Percentiles rank a stretch among this genome's conserved stretches.
Evolutionary conservation across 345 rosid genomes (phyloP).

Genomic region (Aethionema arabicum): DNA sequence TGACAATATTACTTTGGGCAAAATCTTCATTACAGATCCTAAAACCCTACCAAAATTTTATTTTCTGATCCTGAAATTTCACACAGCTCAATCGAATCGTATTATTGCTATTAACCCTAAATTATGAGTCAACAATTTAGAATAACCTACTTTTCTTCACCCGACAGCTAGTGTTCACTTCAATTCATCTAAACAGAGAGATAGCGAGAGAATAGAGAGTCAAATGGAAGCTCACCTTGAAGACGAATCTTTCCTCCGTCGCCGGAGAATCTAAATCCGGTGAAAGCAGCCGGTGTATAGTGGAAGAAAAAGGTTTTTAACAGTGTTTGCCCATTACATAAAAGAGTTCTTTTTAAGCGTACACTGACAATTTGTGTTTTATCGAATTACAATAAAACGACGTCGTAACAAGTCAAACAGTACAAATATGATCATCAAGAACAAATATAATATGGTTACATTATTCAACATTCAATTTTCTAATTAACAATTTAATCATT

Average conservation of each 20-base stretch:
- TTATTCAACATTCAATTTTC: no score
- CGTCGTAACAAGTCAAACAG: no score
- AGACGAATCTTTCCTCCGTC: constrained; percentile 20
- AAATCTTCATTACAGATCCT: constrained; percentile 18
- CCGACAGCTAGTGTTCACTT: constrained; percentile 3
- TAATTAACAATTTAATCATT: no score
- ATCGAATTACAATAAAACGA: no score
- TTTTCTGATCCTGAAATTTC: constrained; percentile 7
- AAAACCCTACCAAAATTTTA: neutral
- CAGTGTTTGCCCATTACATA: no score
- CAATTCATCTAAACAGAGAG: neutral
- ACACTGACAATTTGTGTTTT: no score
- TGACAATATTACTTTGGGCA: neutral
- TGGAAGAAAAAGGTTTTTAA: neutral
- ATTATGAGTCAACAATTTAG: neutral
- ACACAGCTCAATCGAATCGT: constrained; percentile 1
- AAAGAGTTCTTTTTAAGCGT: no score
- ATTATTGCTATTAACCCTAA: neutral
- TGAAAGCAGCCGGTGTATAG: constrained; percentile 6
- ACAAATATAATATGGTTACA: no score
- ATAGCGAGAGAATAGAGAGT: neutral
- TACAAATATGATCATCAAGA: no score
- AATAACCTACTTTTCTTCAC: neutral
- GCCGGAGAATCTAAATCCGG: constrained; percentile 26
- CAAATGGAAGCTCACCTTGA: constrained; percentile 22